Evolutionary conservation across 257 asterid genomes (phyloP).

Genomic region (Solanum etuberosum): DNA sequence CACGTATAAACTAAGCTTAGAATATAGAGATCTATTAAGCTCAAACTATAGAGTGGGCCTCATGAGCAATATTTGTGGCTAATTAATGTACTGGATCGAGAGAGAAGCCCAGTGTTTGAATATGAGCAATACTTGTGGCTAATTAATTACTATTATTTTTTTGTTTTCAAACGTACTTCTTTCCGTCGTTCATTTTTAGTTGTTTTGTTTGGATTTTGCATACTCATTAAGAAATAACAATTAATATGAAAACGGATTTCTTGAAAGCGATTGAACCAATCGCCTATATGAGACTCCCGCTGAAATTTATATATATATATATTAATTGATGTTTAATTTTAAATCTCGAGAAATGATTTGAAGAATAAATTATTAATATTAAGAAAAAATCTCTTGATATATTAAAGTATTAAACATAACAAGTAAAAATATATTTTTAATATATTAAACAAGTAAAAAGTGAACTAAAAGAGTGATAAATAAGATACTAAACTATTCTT

Average conservation of each 20-base stretch:
- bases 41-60: neutral
- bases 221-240: neutral
- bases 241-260: neutral
- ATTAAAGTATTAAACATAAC: too few relatives aligned
- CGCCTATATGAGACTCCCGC: too few relatives aligned
- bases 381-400: neutral
- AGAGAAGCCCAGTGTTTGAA: neutral
- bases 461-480: neutral
- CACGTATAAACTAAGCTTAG: neutral
- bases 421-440: too few relatives aligned
- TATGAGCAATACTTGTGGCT: too few relatives aligned
- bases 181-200: neutral
- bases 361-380: too few relatives aligned
- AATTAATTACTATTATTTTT: too few relatives aligned
- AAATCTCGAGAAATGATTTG: too few relatives aligned
- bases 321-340: too few relatives aligned
- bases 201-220: neutral
- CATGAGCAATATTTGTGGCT: neutral
- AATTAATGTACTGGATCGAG: neutral
- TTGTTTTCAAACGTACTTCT: neutral
- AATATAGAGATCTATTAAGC: neutral
- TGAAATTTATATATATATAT: too few relatives aligned
- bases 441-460: too few relatives aligned
- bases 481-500: neutral
- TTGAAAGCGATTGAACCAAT: neutral